Conservation (phyloP, 805 yeast species). For the Sungouiella thailandica region DNA sequence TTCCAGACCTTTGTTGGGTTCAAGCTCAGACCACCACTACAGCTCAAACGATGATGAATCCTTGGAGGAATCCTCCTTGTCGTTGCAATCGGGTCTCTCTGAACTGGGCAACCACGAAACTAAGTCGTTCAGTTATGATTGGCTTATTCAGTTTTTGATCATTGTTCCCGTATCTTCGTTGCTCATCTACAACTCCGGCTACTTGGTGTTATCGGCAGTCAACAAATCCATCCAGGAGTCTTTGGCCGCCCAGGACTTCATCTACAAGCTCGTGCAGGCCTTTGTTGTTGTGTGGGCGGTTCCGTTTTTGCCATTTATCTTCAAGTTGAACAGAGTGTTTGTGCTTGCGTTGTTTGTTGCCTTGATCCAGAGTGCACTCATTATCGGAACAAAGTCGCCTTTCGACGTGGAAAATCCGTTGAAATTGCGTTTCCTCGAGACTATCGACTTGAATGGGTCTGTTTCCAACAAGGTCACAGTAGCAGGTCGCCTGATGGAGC, state of each 20-base stretch:
- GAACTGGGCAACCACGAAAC: slow-evolving; percentile 19
- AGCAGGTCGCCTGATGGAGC: slow-evolving; percentile 47
- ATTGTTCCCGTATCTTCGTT: slow-evolving; percentile 62
- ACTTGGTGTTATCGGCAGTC: slow-evolving; percentile 56
- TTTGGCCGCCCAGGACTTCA: slow-evolving; percentile 32
- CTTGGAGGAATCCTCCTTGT: slow-evolving; percentile 19
- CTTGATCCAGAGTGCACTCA: slow-evolving; percentile 27
- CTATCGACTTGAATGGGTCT: slow-evolving; percentile 43
- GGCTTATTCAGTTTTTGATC: slow-evolving; percentile 70
- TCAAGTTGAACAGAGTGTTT: slow-evolving; percentile 55
- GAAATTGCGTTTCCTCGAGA: slow-evolving; percentile 67
- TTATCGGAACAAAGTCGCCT: slow-evolving; percentile 45
- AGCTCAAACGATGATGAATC: slow-evolving; percentile 11
- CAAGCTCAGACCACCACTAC: slow-evolving; percentile 11
- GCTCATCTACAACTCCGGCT: slow-evolving; percentile 50
- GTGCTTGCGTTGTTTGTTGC: slow-evolving; percentile 35
- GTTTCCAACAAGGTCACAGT: slow-evolving; percentile 39
- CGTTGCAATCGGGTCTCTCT: slow-evolving; percentile 18
- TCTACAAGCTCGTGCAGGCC: slow-evolving; percentile 23
- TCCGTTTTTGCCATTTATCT: slow-evolving; percentile 64
- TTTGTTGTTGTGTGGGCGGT: slow-evolving; percentile 30
- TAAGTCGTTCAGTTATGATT: slow-evolving; percentile 61
- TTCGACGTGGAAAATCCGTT: slow-evolving; percentile 60
- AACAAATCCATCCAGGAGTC: slow-evolving; percentile 73
- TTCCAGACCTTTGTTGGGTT: slow-evolving; percentile 27